These are phyloP conservation scores for Calcarisporium arbuscula DNA, from an alignment of 2,329 filamentous ascomycete genomes.

Conservation along the genomic window DNA sequence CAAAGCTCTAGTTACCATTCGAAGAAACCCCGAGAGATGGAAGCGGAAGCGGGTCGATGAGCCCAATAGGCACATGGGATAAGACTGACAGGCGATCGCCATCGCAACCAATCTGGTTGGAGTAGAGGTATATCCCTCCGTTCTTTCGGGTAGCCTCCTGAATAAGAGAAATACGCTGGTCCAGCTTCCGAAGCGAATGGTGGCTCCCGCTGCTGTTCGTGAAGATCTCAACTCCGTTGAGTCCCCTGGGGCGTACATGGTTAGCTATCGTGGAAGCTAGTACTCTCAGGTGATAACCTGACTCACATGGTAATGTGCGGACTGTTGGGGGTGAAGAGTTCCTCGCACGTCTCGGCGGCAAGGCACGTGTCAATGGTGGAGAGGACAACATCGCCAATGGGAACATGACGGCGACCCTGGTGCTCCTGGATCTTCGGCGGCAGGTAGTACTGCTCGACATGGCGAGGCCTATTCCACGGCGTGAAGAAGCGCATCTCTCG, in stretches of 20 bases:
- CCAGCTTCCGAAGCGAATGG: constrained; percentile 57
- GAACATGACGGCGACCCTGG: constrained; percentile 25
- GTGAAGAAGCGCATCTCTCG: constrained; percentile 35
- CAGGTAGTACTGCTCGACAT: constrained; percentile 31
- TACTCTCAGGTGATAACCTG: no score
- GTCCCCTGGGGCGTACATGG: no score
- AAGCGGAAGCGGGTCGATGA: no score
- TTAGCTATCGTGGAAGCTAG: no score
- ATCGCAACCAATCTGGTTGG: constrained; percentile 40
- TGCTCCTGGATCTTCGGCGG: constrained; percentile 53
- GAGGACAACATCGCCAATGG: constrained; percentile 34
- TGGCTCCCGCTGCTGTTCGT: constrained; percentile 25
- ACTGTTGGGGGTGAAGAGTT: constrained; percentile 6
- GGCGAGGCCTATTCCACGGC: constrained; percentile 28
- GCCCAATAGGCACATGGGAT: no score
- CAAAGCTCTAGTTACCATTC: no score
- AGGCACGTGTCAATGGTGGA: constrained; percentile 32
- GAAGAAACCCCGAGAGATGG: no score
- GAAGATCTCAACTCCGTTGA: constrained; percentile 15
- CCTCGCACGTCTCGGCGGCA: constrained; percentile 30
- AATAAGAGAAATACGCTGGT: constrained; percentile 58
- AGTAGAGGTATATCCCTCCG: constrained; percentile 49
- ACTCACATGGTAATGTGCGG: constrained; percentile 3
- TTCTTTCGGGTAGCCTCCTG: constrained; percentile 57
- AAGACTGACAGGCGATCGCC: constrained; percentile 47